Percentiles rank a stretch among this genome's conserved stretches.
phyloP scores from a whole-genome alignment of 2,329 filamentous ascomycete genomes.

The Fusarium beomiforme region DNA sequence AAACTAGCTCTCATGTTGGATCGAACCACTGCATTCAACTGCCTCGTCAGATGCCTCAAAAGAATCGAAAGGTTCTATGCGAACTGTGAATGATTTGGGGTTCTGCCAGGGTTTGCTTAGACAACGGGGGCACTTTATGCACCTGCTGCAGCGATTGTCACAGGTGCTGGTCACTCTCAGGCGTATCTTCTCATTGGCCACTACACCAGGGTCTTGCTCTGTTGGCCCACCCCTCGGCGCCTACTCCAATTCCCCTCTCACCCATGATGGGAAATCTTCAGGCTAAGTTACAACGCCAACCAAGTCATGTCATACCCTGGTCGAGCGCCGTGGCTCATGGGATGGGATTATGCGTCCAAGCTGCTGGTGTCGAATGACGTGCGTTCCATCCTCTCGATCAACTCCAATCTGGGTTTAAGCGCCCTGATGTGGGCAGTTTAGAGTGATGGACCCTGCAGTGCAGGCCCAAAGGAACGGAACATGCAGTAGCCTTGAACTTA shows the following conservation, averaged over 20 bases:
- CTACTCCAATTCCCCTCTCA: slow-evolving; percentile 11
- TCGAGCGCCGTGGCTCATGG: slow-evolving; percentile 20
- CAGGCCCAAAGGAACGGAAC: slow-evolving; percentile 25
- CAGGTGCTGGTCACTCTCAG: slow-evolving; percentile 31
- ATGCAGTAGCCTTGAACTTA: background rate
- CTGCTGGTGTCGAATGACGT: slow-evolving; percentile 42
- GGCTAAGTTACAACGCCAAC: background rate
- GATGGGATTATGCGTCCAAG: slow-evolving; percentile 21
- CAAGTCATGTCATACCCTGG: slow-evolving; percentile 12
- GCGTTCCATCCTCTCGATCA: slow-evolving; percentile 22
- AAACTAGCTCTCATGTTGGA: slow-evolving; percentile 25
- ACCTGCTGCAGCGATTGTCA: slow-evolving; percentile 39
- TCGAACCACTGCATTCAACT: slow-evolving; percentile 37
- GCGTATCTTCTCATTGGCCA: slow-evolving; percentile 16
- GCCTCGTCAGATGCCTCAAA: slow-evolving; percentile 40
- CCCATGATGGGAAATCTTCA: background rate
- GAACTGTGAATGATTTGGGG: slow-evolving; percentile 19
- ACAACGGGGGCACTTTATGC: slow-evolving; percentile 23
- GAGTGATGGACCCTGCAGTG: slow-evolving; percentile 33
- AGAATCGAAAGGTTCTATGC: slow-evolving; percentile 43
- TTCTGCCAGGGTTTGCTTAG: slow-evolving; percentile 22
- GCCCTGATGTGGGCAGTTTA: slow-evolving; percentile 35
- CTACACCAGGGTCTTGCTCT: slow-evolving; percentile 9
- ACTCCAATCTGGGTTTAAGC: slow-evolving; percentile 36
- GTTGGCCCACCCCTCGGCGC: slow-evolving; percentile 24